These are phyloP conservation scores for Laburnicola sp. DNA, from an alignment of 2,329 filamentous ascomycete genomes.

Conservation along the genomic window DNA sequence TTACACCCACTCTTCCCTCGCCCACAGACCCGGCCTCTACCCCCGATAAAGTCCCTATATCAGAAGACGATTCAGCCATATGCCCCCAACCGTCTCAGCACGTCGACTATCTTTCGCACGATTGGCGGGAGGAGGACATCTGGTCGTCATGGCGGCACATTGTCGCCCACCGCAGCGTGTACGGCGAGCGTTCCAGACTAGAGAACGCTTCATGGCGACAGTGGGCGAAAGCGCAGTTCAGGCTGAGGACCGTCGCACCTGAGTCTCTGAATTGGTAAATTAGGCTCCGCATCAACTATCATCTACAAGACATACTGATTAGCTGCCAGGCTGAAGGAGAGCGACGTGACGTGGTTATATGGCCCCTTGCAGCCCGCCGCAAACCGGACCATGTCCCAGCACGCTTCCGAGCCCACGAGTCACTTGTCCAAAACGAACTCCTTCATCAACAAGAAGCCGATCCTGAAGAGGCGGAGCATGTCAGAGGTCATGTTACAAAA, in stretches of 20 bases:
- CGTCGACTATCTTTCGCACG: conserved; percentile 93
- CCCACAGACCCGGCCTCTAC: conserved; percentile 56
- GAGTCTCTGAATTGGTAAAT: conserved; percentile 91
- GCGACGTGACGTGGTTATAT: conserved; percentile 96
- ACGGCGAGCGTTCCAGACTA: conserved; percentile 77
- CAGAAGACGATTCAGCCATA: conserved; percentile 79
- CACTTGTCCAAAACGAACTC: conserved; percentile 65
- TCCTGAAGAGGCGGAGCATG: conserved; percentile 94
- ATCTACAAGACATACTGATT: conserved; percentile 33
- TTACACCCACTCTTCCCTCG: conserved; percentile 50
- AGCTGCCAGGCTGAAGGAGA: conserved; percentile 81
- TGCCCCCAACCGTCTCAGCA: conserved; percentile 77
- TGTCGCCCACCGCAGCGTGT: conserved; percentile 74
- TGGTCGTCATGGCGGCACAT: conserved; percentile 98
- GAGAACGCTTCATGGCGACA: conserved; percentile 98
- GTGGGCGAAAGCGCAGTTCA: conserved; percentile 91
- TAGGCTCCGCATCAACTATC: conserved; percentile 16
- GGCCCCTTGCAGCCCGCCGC: conserved; percentile 81
- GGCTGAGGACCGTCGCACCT: conserved; percentile 82
- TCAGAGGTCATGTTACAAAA: conserved; percentile 92
- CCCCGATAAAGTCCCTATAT: conserved; percentile 59
- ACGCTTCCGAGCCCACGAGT: conserved; percentile 56
- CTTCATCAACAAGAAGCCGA: conserved; percentile 79
- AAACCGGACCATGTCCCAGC: conserved; percentile 56
- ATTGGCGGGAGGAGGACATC: conserved; percentile 94